These are phyloP conservation scores for Coemansia sp. DNA, from an alignment of 192 early-diverging fungal species.

Conservation along the genomic window DNA sequence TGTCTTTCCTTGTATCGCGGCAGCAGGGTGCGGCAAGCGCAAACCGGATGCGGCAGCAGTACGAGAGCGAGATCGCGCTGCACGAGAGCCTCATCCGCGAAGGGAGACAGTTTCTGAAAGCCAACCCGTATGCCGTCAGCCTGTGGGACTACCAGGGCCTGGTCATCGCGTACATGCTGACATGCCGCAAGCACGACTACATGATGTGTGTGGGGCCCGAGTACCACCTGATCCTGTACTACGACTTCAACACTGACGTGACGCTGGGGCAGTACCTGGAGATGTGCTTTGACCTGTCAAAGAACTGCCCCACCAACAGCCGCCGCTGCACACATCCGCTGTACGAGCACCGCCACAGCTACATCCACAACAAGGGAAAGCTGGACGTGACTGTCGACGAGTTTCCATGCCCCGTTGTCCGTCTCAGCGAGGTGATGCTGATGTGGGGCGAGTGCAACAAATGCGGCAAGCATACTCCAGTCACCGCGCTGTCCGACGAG, in stretches of 20 bases:
- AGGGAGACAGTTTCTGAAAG: conserved; percentile 44
- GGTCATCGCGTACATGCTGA: conserved; percentile 50
- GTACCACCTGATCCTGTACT: conserved; percentile 80
- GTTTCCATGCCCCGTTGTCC: conserved; percentile 60
- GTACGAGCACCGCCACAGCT: conserved; percentile 81
- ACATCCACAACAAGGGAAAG: conserved; percentile 80
- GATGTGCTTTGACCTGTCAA: conserved; percentile 70
- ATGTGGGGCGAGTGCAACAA: conserved; percentile 90
- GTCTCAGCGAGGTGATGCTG: conserved; percentile 74
- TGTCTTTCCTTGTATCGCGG: conserved; percentile 52
- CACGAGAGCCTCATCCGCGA: conserved; percentile 50
- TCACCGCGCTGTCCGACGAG: conserved; percentile 79
- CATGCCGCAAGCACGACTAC: conserved; percentile 49
- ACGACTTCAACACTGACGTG: conserved; percentile 70
- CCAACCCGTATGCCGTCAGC: conserved; percentile 47
- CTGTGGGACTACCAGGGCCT: conserved; percentile 58
- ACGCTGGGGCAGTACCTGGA: conserved; percentile 89
- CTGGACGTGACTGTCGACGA: conserved; percentile 77
- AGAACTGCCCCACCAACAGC: conserved; percentile 61
- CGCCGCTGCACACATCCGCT: conserved; percentile 78
- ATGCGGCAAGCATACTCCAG: conserved; percentile 72
- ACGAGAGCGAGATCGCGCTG: conserved; percentile 52
- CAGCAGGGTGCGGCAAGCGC: conserved; percentile 51
- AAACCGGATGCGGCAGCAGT: conserved; percentile 55
- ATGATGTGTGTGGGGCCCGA: conserved; percentile 68